These are phyloP conservation scores for Suhomyces ambrosiae DNA, from an alignment of 1,139 yeast genomes.

Conservation along the genomic window DNA sequence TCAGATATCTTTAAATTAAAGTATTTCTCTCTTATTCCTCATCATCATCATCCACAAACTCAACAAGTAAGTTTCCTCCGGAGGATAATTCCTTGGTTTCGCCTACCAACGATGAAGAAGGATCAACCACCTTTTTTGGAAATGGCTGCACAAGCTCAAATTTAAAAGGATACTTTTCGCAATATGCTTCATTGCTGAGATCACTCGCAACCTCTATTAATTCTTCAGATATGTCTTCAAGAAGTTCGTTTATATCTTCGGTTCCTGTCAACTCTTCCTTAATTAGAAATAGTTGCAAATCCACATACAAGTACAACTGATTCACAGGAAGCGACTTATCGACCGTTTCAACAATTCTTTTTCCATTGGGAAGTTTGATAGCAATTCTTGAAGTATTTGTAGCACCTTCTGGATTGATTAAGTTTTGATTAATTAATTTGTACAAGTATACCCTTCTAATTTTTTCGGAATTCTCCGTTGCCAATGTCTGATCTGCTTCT, in stretches of 20 bases:
- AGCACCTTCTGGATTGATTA: constrained; percentile 4
- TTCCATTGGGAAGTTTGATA: constrained; percentile 56
- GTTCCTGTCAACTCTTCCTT: constrained; percentile 8
- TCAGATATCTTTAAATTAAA: too few species aligned
- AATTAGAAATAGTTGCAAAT: constrained; percentile 35
- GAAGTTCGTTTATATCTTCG: constrained; percentile 11
- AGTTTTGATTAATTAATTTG: constrained; percentile 1
- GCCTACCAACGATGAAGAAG: constrained; percentile 20
- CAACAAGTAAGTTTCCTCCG: constrained; percentile 47
- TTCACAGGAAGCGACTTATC: constrained; percentile 48
- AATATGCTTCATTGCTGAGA: constrained; percentile 22
- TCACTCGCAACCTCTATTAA: constrained; percentile 16
- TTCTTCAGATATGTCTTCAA: constrained; percentile 16
- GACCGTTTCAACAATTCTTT: constrained; percentile 60
- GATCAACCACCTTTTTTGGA: constrained; percentile 38
- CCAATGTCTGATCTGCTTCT: constrained; percentile 11
- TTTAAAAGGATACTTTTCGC: constrained; percentile 28
- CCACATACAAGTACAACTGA: constrained; percentile 68
- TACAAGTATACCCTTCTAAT: constrained; percentile 6
- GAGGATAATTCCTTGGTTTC: constrained; percentile 32
- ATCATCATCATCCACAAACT: constrained; percentile 24
- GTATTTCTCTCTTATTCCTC: constrained; percentile 5
- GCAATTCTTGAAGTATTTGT: constrained; percentile 25
- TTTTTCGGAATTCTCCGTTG: constrained; percentile 5
- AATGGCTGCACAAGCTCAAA: constrained; percentile 49